A percentile compares a stretch with the other conserved stretches of the same genome.
Evolutionary conservation across 192 early-diverging fungal species (phyloP).

Genomic region (Diversispora eburnea): DNA sequence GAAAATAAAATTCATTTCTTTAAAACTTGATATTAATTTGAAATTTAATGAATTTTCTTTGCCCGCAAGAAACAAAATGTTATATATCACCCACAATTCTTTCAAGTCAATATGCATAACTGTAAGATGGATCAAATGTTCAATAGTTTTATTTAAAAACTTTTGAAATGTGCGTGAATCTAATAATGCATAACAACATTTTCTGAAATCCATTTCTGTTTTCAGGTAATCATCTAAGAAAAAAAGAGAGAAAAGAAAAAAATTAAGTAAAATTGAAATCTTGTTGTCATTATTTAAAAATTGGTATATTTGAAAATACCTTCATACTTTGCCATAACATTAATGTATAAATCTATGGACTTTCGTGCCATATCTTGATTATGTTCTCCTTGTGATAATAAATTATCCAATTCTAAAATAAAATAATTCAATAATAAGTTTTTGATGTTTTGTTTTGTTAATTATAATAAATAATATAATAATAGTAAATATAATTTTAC

Average conservation of each 20-base stretch:
- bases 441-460: too few relatives aligned
- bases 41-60: conserved; percentile 43
- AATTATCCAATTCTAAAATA: conserved; percentile 13
- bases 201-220: conserved; percentile 36
- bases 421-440: not conserved
- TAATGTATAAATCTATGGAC: conserved; percentile 5
- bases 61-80: conserved; percentile 45
- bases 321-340: conserved; percentile 11
- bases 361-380: not conserved
- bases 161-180: conserved; percentile 47
- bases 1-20: conserved; percentile 32
- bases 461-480: not conserved
- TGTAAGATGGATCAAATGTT: conserved; percentile 33
- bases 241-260: conserved; percentile 2
- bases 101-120: conserved; percentile 23
- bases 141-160: conserved; percentile 33
- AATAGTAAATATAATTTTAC: not conserved
- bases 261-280: not conserved
- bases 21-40: conserved; percentile 39
- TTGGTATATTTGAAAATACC: not conserved
- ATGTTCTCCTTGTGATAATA: conserved; percentile 9
- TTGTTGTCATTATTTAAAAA: not conserved
- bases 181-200: conserved; percentile 49
- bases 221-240: conserved; percentile 49
- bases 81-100: conserved; percentile 46